Evolutionary conservation across 1,284 basidiomycete genomes (phyloP), one percentile per base, ranked within the genome.

Genomic region (Pseudozyma tsukubaensis): DNA sequence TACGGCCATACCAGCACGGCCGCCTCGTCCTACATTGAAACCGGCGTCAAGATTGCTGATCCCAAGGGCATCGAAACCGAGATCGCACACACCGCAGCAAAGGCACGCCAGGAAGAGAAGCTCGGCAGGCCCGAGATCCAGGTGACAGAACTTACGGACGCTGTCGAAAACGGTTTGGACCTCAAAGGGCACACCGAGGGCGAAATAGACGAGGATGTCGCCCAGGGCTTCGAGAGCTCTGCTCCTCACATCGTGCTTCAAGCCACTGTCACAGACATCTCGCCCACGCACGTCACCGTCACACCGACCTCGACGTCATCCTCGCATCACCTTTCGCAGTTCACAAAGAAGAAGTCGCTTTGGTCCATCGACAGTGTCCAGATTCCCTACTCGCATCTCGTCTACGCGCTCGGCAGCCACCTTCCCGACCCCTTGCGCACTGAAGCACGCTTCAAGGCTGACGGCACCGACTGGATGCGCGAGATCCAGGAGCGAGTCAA

Each of bases 341-440:
- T 75, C 42, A 24, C 65, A 24, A 52, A 58, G 39, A 76, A 76
- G 59, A 77, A 72, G 47, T 64, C 60, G 32, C 77, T 84, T 11
- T 84, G 83, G 83, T 57, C 73, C 19, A 81, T 84, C 67, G 80
- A 81, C 58, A 78, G 72, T 34, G 63, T 82, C 4, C 57, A 74
- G 44, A 83, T 84, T 34, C 83, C 83, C 9, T 83, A 83, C 56
- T 72, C 80, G 18, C 81, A 84, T 53, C 78, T 84, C 35, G 71
- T 84, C 24, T 84, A 84, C 51, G 83, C 83, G 0, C 74, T 84
- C 16, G 83, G 83, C 50, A 80, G 78, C 14, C 82, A 84, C 48
- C 64, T 84, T 21, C 83, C 83, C 3, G 83, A 84, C 40, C 83
- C 83, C 10, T 66, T 84, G 16, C 76, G 81, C 50, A 80, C 72